These are phyloP conservation scores for Colletotrichum sp. DNA, from an alignment of 2,329 filamentous ascomycete species.

Conservation along the genomic window DNA sequence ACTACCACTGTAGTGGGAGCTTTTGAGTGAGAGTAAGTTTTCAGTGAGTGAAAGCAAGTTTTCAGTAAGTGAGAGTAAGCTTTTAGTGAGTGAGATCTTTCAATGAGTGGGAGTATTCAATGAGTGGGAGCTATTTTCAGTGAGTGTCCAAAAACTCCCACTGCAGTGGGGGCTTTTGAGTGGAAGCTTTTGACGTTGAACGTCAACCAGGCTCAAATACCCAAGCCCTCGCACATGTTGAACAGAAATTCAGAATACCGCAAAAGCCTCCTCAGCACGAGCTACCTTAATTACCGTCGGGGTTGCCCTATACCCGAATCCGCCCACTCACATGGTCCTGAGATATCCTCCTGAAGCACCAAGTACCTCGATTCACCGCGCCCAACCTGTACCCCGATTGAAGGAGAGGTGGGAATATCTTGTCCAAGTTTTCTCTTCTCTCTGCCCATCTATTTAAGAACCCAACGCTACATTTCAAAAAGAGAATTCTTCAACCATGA, in stretches of 20 bases:
- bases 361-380: neutral
- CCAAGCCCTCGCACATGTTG: neutral
- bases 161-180: neutral
- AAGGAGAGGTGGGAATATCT: neutral
- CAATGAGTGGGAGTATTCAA: too few relatives aligned
- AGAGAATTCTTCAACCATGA: neutral
- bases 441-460: neutral
- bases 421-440: neutral
- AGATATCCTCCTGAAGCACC: neutral
- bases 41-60: too few relatives aligned
- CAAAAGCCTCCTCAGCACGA: neutral
- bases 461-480: neutral
- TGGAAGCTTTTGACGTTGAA: neutral
- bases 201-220: neutral
- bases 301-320: neutral
- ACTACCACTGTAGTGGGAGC: too few relatives aligned
- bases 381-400: neutral
- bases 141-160: neutral
- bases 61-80: too few relatives aligned
- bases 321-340: neutral
- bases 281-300: neutral
- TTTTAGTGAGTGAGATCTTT: too few relatives aligned
- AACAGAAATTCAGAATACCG: neutral
- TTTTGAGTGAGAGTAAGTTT: too few relatives aligned
- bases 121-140: neutral